Base-by-base conservation (phyloP, 352 stramenopile genomes). In the Pythium rishiriense region DNA sequence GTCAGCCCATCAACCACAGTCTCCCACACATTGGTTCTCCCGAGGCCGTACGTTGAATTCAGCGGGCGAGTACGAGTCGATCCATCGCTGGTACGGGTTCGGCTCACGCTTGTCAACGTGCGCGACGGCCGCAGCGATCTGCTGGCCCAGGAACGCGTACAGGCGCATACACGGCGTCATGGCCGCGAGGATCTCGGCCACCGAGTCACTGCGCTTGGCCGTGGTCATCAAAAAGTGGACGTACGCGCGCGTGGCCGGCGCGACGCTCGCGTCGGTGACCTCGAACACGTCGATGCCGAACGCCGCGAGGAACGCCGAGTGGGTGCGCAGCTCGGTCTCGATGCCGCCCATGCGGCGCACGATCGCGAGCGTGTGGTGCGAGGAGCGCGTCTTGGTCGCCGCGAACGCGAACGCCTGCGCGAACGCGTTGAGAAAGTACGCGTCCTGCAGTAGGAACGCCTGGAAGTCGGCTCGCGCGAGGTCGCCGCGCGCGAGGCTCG, bases 141-240 rank as follows among this genome's bases (percentile, higher is more conserved):
- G 33, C 29, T 73, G 42, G 25, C 78, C 76, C 10, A 87, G 29
- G 41, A 85, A 85, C 22, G 74, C 64, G 47, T 87, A 87, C 14
- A 87, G 57, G 0, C 76, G 76, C 58, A 78, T 73, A 31, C 76
- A 87, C 3, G 78, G 78, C 19, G 76, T 78, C 78, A 87, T 85
- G 5, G 78, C 73, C 9, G 78, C 68, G 9, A 87, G 61, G 57
- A 87, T 85, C 35, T 76, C 64, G 0, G 70, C 69, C 5, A 81
- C 73, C 0, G 75, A 73, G 6, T 49, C 26, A 4, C 58, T 45
- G 11, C 54, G 62, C 52, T 75, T 75, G 25, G 78, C 78, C 0
- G 76, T 85, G 19, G 68, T 31, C 15, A 85, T 52, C 49, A 87
- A 48, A 47, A 87, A 87, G 26, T 79, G 60, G 24, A 83, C 74